Base-by-base conservation (phyloP, 768 basidiomycete genomes). In the Hemileccinum rubropunctum region DNA sequence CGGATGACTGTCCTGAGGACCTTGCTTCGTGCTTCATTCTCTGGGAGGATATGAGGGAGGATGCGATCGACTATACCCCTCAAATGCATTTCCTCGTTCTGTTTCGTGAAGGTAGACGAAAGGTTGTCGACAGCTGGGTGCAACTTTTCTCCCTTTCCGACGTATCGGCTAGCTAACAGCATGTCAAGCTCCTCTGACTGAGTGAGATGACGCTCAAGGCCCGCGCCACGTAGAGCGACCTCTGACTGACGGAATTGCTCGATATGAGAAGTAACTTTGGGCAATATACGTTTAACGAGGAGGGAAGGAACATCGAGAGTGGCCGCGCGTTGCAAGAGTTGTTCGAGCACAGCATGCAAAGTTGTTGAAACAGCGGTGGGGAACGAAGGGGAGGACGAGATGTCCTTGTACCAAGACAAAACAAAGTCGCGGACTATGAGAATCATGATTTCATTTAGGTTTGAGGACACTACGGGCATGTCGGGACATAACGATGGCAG, bases 221-320 rank as follows among this genome's bases (percentile, higher is more conserved):
- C 87, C 5, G 88, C 88, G 36, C 91, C 91, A 17, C 91, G 84
- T 28, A 93, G 73, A 1, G 88, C 84, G 40, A 90, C 75, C 67
- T 98, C 95, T 23, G 95, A 93, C 58, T 91, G 83, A 21, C 90
- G 86, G 64, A 91, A 98, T 54, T 86, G 88, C 51, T 95, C 91
- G 32, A 98, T 78, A 63, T 98, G 95, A 2, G 82, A 74, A 0
- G 91, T 97, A 42, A 98, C 73, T 60, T 84, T 87, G n/a, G 95
- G 95, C 17, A 98, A 66, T 26, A 98, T 83, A 5, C 84, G 85
- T 50, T 85, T 86, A 18, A 95, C 92, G 12, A 93, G 58, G 9
- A 97, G 75, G 4, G 82, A 79, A 0, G 93, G 74, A 17, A 90
- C 54, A 61, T 98, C 95, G 30, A 93, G 72, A 8, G 64, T 70